phyloP scores from a whole-genome alignment of 2,329 filamentous ascomycete genomes.

The Claviceps sp. region DNA sequence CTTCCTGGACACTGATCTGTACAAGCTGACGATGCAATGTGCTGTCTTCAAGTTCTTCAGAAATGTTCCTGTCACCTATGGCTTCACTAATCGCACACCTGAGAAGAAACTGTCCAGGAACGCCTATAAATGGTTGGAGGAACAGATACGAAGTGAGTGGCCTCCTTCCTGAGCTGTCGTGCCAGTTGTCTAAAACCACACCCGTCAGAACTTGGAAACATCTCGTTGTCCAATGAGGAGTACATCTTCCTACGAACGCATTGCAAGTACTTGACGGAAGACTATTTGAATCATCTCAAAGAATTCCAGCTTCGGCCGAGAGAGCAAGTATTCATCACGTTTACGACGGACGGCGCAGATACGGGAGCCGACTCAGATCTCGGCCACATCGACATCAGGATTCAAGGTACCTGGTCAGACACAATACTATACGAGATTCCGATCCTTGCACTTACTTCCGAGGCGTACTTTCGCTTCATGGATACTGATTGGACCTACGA shows the following conservation, averaged over 20 bases:
- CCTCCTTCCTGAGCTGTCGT: neutral
- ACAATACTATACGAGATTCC: conserved; percentile 98
- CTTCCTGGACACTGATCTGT: conserved; percentile 72
- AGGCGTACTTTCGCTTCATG: conserved; percentile 95
- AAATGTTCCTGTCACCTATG: conserved; percentile 70
- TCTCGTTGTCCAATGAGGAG: conserved; percentile 69
- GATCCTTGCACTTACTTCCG: conserved; percentile 77
- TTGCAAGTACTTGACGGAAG: conserved; percentile 65
- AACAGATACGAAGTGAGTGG: conserved; percentile 65
- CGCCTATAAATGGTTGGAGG: conserved; percentile 73
- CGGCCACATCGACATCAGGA: conserved; percentile 64
- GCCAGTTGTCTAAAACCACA: neutral
- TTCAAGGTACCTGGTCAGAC: conserved; percentile 78
- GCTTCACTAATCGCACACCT: conserved; percentile 89
- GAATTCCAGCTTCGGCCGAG: conserved; percentile 70
- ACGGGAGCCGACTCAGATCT: conserved; percentile 50
- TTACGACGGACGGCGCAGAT: conserved; percentile 41
- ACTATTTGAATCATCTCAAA: conserved; percentile 71
- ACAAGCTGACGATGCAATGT: conserved; percentile 99
- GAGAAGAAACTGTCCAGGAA: conserved; percentile 78
- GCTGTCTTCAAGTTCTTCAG: conserved; percentile 88
- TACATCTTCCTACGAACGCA: conserved; percentile 62
- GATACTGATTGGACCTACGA: conserved; percentile 86
- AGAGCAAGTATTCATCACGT: conserved; percentile 64
- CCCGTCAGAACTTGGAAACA: conserved; percentile 59